These are phyloP conservation scores for Penicillium canescens DNA, from an alignment of 495 filamentous ascomycete genomes.

Conservation along the genomic window DNA sequence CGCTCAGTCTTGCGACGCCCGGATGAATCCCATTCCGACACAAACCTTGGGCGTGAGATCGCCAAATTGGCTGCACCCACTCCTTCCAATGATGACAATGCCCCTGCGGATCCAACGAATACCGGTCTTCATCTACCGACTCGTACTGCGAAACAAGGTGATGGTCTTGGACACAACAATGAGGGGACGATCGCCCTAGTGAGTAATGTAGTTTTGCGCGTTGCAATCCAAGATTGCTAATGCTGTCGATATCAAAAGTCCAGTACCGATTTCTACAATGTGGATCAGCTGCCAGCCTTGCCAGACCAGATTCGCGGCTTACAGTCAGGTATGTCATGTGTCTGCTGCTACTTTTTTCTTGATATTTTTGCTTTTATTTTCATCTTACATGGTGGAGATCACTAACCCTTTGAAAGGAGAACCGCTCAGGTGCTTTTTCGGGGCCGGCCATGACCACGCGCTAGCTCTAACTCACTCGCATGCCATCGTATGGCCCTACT, in stretches of 20 bases:
- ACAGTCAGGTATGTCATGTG: constrained; percentile 48
- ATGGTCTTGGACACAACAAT: constrained; percentile 43
- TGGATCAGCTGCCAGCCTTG: constrained; percentile 78
- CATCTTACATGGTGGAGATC: background rate
- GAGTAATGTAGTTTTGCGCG: constrained; percentile 27
- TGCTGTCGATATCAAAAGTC: constrained; percentile 53
- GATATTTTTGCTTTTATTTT: constrained; percentile 9
- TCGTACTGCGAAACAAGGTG: constrained; percentile 57
- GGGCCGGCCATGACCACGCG: constrained; percentile 68
- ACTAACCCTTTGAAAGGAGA: constrained; percentile 29
- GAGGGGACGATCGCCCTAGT: constrained; percentile 67
- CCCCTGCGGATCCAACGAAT: constrained; percentile 7
- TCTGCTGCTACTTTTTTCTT: background rate
- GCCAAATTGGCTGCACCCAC: constrained; percentile 13
- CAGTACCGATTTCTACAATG: constrained; percentile 81
- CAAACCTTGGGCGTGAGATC: constrained; percentile 19
- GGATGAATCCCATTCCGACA: constrained; percentile 36
- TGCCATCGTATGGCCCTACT: constrained; percentile 89
- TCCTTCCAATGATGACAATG: constrained; percentile 8
- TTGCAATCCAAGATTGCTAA: constrained; percentile 20
- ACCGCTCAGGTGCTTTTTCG: constrained; percentile 55
- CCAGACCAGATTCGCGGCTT: constrained; percentile 70
- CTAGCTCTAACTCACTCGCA: constrained; percentile 75
- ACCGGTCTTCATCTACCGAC: constrained; percentile 56
- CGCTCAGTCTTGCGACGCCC: constrained; percentile 61